These are phyloP conservation scores for Salvia miltiorrhiza DNA, from an alignment of 257 asterid species.

Conservation along the genomic window DNA sequence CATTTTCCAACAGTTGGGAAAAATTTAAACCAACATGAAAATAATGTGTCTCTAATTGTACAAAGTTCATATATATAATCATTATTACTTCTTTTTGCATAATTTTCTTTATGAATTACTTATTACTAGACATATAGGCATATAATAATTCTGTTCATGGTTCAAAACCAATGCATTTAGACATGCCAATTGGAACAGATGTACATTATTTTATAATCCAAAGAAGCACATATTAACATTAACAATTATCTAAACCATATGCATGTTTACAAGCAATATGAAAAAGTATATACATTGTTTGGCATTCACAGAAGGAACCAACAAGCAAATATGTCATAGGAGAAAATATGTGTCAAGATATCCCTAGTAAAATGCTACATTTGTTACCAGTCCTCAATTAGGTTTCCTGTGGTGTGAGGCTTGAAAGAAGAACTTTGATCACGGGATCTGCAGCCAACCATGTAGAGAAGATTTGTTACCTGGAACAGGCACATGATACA, in stretches of 20 bases:
- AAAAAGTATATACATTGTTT: neutral
- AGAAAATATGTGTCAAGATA: neutral
- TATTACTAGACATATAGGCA: neutral
- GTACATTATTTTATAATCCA: neutral
- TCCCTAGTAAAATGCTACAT: neutral
- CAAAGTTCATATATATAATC: neutral
- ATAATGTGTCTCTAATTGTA: neutral
- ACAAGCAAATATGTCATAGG: neutral
- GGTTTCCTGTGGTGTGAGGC: slow-evolving; percentile 76
- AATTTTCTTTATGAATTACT: slow-evolving; percentile 6
- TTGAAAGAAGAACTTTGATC: slow-evolving; percentile 74
- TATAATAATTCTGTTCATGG: slow-evolving; percentile 15
- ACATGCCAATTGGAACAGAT: neutral
- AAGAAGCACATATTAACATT: neutral
- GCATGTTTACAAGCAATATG: slow-evolving; percentile 2
- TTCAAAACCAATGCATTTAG: slow-evolving; percentile 3
- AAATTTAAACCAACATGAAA: neutral
- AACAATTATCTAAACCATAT: slow-evolving; percentile 11
- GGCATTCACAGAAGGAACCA: slow-evolving; percentile 10
- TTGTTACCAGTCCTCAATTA: slow-evolving; percentile 84
- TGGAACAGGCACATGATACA: slow-evolving; percentile 28
- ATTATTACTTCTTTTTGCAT: neutral
- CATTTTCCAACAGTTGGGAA: slow-evolving; percentile 3
- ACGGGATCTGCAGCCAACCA: slow-evolving; percentile 63
- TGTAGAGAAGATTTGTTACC: slow-evolving; percentile 68